Evolutionary conservation across 2,329 filamentous ascomycete species (phyloP), one percentile per base, ranked within the genome.

Genomic region (Fusarium fracticaudum): DNA sequence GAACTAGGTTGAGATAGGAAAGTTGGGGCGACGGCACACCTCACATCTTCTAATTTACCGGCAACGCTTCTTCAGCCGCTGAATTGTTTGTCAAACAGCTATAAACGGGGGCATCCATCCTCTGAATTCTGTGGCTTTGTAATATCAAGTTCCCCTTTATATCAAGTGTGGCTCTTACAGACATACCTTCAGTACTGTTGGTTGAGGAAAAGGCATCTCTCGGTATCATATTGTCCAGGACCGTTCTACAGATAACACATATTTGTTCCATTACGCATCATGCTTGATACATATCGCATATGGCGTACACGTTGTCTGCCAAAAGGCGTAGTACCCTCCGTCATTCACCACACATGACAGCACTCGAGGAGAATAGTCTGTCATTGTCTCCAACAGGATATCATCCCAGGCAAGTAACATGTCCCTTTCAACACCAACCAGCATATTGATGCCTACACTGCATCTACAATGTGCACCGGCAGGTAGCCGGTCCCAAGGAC

Each of bases 1-100:
- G 67, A 45, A 50, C 71, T 74, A 74, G 71, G 50, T 71, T 74
- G 62, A 74, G 71, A 74, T 72, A 59, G 71, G 71, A 74, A 74
- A 59, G 71, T 74, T 74, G 71, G 20, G 47, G 71, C 71, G 71
- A 74, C 67, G n/a, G 35, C 41, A 67, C 53, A 67, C 53, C 44
- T 69, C 45, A 37, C 44, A 17, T 35, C 15, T 37, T 18, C 33
- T 35, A 35, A 35, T 35, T 22, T 37, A 29, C 33, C 18, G 18
- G 50, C 29, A 24, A 24, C 47, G 31, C n/a, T 22, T 29, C 31
- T 59, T n/a, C n/a, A 59, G 31, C 31, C 55, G 22, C 35, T 29
- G 40, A 26, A 22, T 13, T 26, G 44, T 59, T n/a, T n/a, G 18
- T 22, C 18, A n/a, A 29, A 35, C 12, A 35, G 20, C 7, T 29